These are phyloP conservation scores for Marchantia polymorpha DNA, from an alignment of 225 moss, liverwort and hornwort genomes.

Conservation along the genomic window DNA sequence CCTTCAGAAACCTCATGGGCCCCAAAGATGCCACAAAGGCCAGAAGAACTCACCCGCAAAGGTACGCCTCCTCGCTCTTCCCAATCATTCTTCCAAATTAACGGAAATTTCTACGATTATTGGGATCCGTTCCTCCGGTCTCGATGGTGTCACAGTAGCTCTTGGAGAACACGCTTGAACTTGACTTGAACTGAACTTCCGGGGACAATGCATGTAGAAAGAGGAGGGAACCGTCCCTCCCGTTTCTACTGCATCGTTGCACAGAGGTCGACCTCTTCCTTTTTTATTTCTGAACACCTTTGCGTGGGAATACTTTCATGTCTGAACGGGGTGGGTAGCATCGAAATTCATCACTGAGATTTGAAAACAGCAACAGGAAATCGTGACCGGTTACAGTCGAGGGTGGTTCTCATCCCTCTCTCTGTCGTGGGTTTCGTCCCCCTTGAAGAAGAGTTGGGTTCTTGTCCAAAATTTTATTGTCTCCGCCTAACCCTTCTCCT, in stretches of 20 bases:
- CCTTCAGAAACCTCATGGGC: conserved; percentile 82
- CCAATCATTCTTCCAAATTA: no score
- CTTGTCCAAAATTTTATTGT: background rate
- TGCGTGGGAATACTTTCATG: background rate
- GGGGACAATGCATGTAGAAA: no score
- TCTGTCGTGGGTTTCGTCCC: background rate
- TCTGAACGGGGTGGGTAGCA: background rate
- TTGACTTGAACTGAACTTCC: no score
- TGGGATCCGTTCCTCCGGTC: no score
- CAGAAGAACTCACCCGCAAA: conserved; percentile 66
- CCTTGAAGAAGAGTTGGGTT: background rate
- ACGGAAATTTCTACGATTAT: no score
- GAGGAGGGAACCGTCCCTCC: background rate
- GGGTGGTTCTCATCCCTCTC: background rate
- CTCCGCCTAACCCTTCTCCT: background rate
- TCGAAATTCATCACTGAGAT: background rate
- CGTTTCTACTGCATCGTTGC: background rate
- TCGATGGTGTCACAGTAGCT: no score
- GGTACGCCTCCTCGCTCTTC: conserved; percentile 33
- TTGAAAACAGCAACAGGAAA: background rate
- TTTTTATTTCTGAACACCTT: background rate
- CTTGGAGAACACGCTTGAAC: no score
- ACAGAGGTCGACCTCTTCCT: background rate
- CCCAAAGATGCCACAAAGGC: conserved; percentile 77
- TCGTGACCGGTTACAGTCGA: background rate